A percentile compares a stretch with the other conserved stretches of the same genome.
phyloP scores from a whole-genome alignment of 2,329 filamentous ascomycete species.

The Didymella arachidicola region DNA sequence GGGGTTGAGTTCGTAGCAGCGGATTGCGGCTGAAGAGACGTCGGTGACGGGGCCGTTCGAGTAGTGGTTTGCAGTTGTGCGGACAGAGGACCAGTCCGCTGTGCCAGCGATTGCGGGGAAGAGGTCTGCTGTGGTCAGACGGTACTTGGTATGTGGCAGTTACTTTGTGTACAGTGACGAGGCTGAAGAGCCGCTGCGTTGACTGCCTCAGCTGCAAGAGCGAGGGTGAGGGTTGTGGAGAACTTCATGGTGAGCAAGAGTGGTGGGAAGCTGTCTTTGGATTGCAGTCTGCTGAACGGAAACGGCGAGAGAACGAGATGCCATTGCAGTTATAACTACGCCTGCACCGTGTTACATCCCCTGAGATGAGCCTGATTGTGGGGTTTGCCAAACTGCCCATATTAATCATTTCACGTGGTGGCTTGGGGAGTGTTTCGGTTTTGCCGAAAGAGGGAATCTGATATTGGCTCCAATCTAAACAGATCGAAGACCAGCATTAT shows the following conservation, averaged over 20 bases:
- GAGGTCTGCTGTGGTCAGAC: conserved; percentile 34
- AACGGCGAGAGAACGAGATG: background rate
- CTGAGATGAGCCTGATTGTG: conserved; percentile 16
- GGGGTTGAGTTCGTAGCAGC: conserved; percentile 45
- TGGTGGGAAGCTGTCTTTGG: background rate
- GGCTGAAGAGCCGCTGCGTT: conserved; percentile 37
- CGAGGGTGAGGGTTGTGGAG: conserved; percentile 29
- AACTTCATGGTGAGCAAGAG: conserved; percentile 36
- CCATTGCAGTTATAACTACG: conserved; percentile 16
- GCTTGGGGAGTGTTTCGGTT: conserved; percentile 27
- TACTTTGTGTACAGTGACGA: conserved; percentile 29
- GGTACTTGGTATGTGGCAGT: background rate
- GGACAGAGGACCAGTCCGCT: conserved; percentile 44
- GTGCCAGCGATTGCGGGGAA: conserved; percentile 28
- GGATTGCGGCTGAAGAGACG: conserved; percentile 40
- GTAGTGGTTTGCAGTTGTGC: conserved; percentile 44
- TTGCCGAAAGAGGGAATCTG: conserved; percentile 29
- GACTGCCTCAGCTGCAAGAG: conserved; percentile 29
- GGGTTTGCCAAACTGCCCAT: conserved; percentile 15
- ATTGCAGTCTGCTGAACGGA: background rate
- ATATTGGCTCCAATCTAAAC: conserved; percentile 33
- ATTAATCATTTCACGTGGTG: conserved; percentile 36
- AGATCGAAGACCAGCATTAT: conserved; percentile 20
- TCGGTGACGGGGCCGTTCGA: conserved; percentile 42
- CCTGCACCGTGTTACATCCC: conserved; percentile 15